Evolutionary conservation across 106 monocot species (phyloP), one percentile per base, ranked within the genome.

Genomic region (Dioscorea zingiberensis): DNA sequence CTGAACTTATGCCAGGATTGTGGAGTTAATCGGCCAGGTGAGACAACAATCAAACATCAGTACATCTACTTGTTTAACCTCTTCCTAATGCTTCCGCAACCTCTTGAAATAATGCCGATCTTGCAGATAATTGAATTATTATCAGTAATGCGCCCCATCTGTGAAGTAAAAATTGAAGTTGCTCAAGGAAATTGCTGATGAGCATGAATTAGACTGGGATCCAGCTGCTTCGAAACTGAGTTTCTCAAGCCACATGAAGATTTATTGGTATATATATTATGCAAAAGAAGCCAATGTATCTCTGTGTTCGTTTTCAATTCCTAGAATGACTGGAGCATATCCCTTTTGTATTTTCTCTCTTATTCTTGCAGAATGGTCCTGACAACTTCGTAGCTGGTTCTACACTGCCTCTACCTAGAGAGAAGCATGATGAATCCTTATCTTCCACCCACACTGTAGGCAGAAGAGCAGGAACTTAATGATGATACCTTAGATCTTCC

Each of bases 11-110:
- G 76, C 98, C 98, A 58, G 86, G n/a, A 93, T 78, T 93, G 81
- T 77, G 93, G 93, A 68, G 98, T 99, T 21, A 99, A 99, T 73
- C 92, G 98, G 13, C 98, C 93, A 93, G 98, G 91, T 56, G 67
- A 18, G 65, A 66, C 12, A 62, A 57, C 32, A 27, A 5, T 68
- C 30, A 47, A 21, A 12, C 1, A 59, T 19, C 55, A 18, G 22
- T 26, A 56, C 14, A 25, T n/a, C 25, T 25, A 9, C 21, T 44
- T 22, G 6, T 8, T 32, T 67, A 14, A 38, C 13, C 25, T 65
- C 38, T 59, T 11, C 62, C 6, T 0, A 29, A 49, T 28, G 18
- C 10, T 67, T 19, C 21, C 30, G n/a, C n/a, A 66, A 51, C 13
- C 19, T 25, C 28, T 69, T 49, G 44, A 25, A 30, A 48, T 44